Conservation (phyloP, 805 yeast species). For the Candida ipomoeae region DNA sequence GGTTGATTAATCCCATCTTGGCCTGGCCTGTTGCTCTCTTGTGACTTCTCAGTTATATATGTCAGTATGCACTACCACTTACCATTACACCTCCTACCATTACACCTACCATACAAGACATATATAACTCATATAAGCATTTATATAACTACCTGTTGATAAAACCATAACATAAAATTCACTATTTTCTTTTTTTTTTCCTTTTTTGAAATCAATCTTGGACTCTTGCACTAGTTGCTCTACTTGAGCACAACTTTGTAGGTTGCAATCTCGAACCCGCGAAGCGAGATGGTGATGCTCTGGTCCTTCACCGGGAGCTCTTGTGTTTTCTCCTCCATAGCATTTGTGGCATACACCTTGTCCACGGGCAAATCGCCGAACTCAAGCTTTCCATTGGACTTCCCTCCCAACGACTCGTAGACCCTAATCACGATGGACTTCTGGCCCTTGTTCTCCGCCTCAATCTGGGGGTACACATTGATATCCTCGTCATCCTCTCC, state of each 20-base stretch:
- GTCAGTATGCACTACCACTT: not conserved
- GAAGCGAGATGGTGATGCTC: conserved; percentile 43
- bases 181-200: not conserved
- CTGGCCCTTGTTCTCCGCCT: conserved; percentile 42
- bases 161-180: not conserved
- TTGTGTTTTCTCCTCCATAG: conserved; percentile 51
- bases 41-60: not conserved
- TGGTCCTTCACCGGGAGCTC: conserved; percentile 32
- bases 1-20: conserved; percentile 57
- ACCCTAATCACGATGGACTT: conserved; percentile 60
- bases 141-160: too few species aligned
- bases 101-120: too few species aligned
- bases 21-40: not conserved
- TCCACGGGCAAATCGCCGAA: conserved; percentile 41
- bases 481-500: conserved; percentile 76
- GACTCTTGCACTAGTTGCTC: too few species aligned
- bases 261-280: conserved; percentile 79
- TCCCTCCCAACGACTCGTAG: conserved; percentile 88
- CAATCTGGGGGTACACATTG: conserved; percentile 41
- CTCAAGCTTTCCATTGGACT: conserved; percentile 47
- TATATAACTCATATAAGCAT: too few species aligned
- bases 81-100: too few species aligned
- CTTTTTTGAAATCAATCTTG: not conserved
- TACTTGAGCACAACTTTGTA: conserved; percentile 44
- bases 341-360: conserved; percentile 51